Evolutionary conservation across 345 rosid species (phyloP), one percentile per base, ranked within the genome.

Genomic region (Salix purpurea): DNA sequence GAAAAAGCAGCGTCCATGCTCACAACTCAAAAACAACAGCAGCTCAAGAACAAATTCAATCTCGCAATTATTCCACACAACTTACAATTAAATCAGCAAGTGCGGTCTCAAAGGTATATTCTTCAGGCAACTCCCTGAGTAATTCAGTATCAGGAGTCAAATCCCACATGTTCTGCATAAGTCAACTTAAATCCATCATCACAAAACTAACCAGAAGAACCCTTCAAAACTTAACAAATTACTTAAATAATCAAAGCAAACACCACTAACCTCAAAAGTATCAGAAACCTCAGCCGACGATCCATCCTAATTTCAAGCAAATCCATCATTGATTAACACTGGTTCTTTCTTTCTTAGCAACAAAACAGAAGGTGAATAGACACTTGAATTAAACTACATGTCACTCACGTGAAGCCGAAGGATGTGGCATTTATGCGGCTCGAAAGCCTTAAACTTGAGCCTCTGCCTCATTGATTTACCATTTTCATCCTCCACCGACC

Each of bases 101-200:
- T 52, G 97, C 94, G 46, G 92, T 84, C 77, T 88, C 95, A 77
- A 86, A 89, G 62, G 78, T 80, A 80, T 91, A 89, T 11, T 86
- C 94, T 67, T 88, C 90, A 0, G 94, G 97, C 16, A 89, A 76
- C 75, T 89, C 90, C 79, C 12, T 80, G 3, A 92, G 76, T 65
- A 91, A 39, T 7, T 87, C 90, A 12, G 93, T 85, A 48, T 88
- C 87, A 2, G 94, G 97, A 0, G 97, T 92, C 79, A 92, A 76
- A 79, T 92, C 95, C 95, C 95, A 92, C 94, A 92, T 84, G 61
- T 90, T 84, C 97, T 91, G 81, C 28, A 81, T 64, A 79, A 72
- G 21, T 3, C 65, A 70, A 72, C 72, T 50, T 5, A 79, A 72
- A 46, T 21, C n/a, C 67, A 74, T 10, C 69, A 74, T 10, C 42